These are phyloP conservation scores for Poa annua DNA, from an alignment of 176 grass and related monocot species.

Conservation along the genomic window DNA sequence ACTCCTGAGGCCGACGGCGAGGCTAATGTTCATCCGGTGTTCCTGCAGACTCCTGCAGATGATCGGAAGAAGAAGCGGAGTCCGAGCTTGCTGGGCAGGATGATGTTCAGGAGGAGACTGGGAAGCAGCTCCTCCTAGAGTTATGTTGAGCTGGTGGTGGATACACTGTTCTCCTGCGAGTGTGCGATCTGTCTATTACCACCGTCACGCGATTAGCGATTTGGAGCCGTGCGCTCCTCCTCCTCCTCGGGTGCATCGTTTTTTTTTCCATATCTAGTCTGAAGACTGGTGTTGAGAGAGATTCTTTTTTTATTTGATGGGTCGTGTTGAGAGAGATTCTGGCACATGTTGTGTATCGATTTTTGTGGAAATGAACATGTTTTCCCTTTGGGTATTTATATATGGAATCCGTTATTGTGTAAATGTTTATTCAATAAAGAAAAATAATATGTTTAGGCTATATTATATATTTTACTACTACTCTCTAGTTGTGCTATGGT, in stretches of 20 bases:
- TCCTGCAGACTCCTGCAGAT: conserved; percentile 12
- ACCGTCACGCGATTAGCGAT: background rate
- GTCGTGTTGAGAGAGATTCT: background rate
- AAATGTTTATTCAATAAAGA: conserved; percentile 29
- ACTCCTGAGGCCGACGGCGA: background rate
- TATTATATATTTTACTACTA: background rate
- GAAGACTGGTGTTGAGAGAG: background rate
- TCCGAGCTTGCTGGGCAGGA: conserved; percentile 61
- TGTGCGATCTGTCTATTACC: background rate
- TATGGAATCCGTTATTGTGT: conserved; percentile 22
- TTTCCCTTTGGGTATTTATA: conserved; percentile 43
- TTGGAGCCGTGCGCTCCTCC: background rate
- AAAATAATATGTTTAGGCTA: background rate
- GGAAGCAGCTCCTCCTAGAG: conserved; percentile 29
- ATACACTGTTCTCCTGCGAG: background rate
- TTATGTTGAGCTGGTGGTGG: background rate
- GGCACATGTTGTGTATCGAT: background rate
- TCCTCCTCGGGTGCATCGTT: conserved; percentile 1
- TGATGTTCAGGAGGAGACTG: conserved; percentile 60
- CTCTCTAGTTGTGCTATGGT: background rate
- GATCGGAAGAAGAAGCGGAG: conserved; percentile 60
- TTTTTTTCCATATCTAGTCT: conserved; percentile 2
- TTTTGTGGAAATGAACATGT: conserved; percentile 25
- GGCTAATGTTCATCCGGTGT: background rate
- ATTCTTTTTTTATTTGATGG: no score